Conservation (phyloP, 345 rosid species). For the Salix caprea region DNA sequence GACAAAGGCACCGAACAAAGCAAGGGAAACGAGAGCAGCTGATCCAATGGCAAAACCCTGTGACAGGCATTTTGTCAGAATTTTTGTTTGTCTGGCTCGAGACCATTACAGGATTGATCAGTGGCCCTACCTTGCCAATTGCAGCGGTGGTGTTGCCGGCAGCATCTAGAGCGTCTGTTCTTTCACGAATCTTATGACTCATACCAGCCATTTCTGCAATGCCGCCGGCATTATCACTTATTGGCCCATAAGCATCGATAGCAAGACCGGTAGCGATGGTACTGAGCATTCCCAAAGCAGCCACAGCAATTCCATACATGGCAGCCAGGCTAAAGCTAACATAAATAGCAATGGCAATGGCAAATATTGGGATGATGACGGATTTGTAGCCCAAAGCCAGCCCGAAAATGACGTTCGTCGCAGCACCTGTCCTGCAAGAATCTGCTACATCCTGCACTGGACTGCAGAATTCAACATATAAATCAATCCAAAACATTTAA, state of each 20-base stretch:
- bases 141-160: constrained; percentile 78
- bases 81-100: not conserved
- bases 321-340: constrained; percentile 69
- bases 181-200: constrained; percentile 56
- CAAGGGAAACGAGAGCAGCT: constrained; percentile 67
- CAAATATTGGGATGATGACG: constrained; percentile 61
- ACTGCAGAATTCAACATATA: constrained; percentile 23
- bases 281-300: constrained; percentile 71
- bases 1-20: constrained; percentile 65
- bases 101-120: not conserved
- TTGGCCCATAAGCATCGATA: constrained; percentile 70
- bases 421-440: constrained; percentile 62
- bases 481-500: not conserved
- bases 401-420: constrained; percentile 67
- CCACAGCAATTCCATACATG: constrained; percentile 68
- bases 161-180: constrained; percentile 63
- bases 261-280: constrained; percentile 62
- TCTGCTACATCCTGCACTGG: constrained; percentile 75
- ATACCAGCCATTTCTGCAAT: constrained; percentile 69
- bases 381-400: constrained; percentile 67
- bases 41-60: constrained; percentile 80
- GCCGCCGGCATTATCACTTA: constrained; percentile 68
- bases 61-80: not conserved
- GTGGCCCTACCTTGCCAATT: constrained; percentile 52
- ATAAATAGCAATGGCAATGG: constrained; percentile 52